phyloP scores from a whole-genome alignment of 202 grass and related monocot genomes.

The Dendrocalamus latiflorus region DNA sequence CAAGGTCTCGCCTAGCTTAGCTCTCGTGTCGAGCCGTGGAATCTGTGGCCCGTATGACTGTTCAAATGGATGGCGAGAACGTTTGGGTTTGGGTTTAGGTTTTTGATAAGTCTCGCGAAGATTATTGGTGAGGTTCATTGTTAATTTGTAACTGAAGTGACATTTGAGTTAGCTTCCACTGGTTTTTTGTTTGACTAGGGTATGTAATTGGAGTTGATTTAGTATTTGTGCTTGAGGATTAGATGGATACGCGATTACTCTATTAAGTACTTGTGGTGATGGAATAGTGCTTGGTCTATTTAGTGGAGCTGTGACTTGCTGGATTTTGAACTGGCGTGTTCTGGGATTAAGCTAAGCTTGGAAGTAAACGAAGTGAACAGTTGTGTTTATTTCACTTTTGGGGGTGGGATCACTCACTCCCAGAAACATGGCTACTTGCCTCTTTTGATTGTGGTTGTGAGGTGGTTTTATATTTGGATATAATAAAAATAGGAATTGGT shows the following conservation, averaged over 20 bases:
- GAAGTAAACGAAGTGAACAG: neutral
- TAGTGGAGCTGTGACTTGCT: neutral
- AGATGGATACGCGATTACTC: neutral
- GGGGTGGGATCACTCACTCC: neutral
- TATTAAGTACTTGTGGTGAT: neutral
- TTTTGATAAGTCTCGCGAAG: neutral
- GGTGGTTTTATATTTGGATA: neutral
- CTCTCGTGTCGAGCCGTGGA: neutral
- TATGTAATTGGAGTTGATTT: conserved; percentile 15
- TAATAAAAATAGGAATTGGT: neutral
- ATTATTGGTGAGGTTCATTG: neutral
- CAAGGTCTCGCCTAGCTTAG: neutral
- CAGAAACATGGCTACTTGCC: neutral
- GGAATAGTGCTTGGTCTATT: neutral
- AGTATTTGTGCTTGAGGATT: neutral
- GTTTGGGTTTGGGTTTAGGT: neutral
- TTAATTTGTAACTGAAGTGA: neutral
- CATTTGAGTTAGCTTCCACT: conserved; percentile 2
- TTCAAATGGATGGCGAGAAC: conserved; percentile 3
- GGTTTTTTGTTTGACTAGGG: conserved; percentile 19
- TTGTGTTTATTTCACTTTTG: neutral
- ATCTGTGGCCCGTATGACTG: neutral
- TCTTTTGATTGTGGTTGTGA: neutral
- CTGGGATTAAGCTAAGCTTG: conserved; percentile 10
- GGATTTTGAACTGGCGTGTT: neutral